Conservation (phyloP, 768 basidiomycete genomes). For the Xanthoconium stramineum region DNA sequence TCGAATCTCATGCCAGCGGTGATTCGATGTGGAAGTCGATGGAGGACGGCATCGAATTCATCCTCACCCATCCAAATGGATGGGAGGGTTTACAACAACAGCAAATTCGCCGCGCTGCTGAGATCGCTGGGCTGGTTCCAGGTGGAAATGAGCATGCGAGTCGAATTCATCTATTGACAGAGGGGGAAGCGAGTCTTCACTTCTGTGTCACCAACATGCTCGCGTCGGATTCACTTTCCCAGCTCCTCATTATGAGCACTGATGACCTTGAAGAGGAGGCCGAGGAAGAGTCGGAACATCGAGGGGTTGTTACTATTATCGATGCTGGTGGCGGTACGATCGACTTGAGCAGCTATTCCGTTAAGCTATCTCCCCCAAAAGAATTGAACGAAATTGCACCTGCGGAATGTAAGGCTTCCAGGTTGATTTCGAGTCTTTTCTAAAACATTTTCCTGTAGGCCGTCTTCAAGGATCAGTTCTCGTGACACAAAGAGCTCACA, state of each 20-base stretch:
- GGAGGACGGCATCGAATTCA: conserved; percentile 1
- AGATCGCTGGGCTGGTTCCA: conserved; percentile 7
- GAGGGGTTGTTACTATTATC: conserved; percentile 41
- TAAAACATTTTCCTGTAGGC: conserved; percentile 20
- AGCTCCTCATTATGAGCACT: neutral
- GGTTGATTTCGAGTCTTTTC: neutral
- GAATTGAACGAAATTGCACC: conserved; percentile 35
- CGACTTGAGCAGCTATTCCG: conserved; percentile 37
- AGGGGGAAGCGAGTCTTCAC: conserved; percentile 27
- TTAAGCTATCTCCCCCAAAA: conserved; percentile 17
- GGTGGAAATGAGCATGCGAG: conserved; percentile 2
- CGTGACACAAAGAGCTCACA: conserved; percentile 30
- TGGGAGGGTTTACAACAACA: conserved; percentile 6
- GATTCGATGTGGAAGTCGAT: neutral
- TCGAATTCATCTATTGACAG: conserved; percentile 24
- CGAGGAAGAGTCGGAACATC: conserved; percentile 5
- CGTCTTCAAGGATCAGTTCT: conserved; percentile 37
- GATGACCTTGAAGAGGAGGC: neutral
- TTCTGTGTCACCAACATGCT: conserved; percentile 42
- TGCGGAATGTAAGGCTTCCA: conserved; percentile 25
- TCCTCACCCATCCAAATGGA: conserved; percentile 7
- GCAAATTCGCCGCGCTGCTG: neutral
- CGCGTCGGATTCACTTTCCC: conserved; percentile 15
- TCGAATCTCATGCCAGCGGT: conserved; percentile 28
- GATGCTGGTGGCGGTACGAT: conserved; percentile 17